Base-by-base conservation (phyloP, 805 yeast genomes). In the Candida pseudoglaebosa region DNA sequence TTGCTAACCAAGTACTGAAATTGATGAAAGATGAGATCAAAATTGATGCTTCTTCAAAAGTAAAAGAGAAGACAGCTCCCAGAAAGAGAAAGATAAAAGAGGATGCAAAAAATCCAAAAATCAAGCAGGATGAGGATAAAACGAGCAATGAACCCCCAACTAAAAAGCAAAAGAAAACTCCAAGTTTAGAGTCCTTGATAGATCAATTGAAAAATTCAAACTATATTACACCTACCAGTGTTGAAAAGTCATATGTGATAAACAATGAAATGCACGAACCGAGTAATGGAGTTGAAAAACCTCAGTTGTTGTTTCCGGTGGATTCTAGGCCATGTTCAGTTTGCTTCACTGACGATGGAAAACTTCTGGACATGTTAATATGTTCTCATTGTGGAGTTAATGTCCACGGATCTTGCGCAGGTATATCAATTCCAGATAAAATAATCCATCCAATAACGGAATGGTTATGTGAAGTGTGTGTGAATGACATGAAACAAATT, bases 381-480 rank as follows among this genome's bases (percentile, higher is more conserved):
- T 88, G 96, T 56, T 52, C 67, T 2, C 65, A 69, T 20, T 89
- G 96, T 65, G 84, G 84, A 0, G 60, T 86, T 22, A 70, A 70
- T 39, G 87, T 82, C 2, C 96, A 89, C 55, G 65, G 75, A 2
- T 57, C 72, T 0, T 89, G 96, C 51, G 82, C 80, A 52, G 95
- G 95, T 0, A 39, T 44, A 21, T 41, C 16, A 9, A 39, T 47
- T 17, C 52, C 41, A n/a, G 47, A 53, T 4, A 48, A 48, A 7
- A 46, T 37, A 16, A 36, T 41, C 3, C 48, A 41, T 14, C 71
- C 66, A 6, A 47, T 56, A 3, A 65, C 53, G 24, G 73, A 71
- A 40, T 88, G 96, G 96, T 62, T 71, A 18, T 89, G 96, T 61
- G 95, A 87, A 49, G 70, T 80, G 1, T 89, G 96, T 54, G 68